Base-by-base conservation (phyloP, 2,329 filamentous ascomycete genomes). In the Trichoderma semiorbis region DNA sequence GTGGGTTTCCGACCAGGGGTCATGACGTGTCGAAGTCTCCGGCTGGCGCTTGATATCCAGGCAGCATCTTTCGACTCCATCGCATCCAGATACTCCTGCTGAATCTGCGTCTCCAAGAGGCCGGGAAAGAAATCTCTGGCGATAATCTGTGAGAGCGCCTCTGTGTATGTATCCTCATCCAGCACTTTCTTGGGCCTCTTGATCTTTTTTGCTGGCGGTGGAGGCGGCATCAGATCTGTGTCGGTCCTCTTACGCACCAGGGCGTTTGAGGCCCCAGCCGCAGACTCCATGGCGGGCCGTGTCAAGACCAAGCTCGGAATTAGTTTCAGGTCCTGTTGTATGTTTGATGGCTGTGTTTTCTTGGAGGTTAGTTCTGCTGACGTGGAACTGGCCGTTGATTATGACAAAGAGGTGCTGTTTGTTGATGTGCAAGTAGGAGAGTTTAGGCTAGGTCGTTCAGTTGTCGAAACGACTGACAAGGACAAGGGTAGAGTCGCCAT, bases 71-170 rank as follows among this genome's bases (percentile, higher is more conserved):
- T 92, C 18, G 95, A 97, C 10, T 97, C 94, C 10, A 98, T 83
- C 0, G 96, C 96, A 78, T 97, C 92, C 34, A 99, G 85, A 76
- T 98, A 98, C 77, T 99, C 96, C 79, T 94, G 91, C 80, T 98
- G 94, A 0, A 91, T 92, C 77, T 97, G 91, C 16, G 91, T 91
- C 80, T 98, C 94, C 5, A 95, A 84, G 0, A 99, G 86, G 0
- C 95, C 96, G 0, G 96, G 96, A 78, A 98, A 99, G 85, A 97
- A 99, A 85, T 99, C 96, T 75, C 96, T 91, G 11, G 94, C 93
- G 74, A 99, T 97, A 79, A 99, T 98, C 76, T 96, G 92, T 0
- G 95, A 97, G 32, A 99, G 86, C 1, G 93, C 92, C 72, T 94
- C 90, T 2, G 94, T 96, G 81, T 99, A 99, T 68, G 92, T 90